Evolutionary conservation across 2,329 filamentous ascomycete species (phyloP).

Genomic region (Paecilomyces formosus): DNA sequence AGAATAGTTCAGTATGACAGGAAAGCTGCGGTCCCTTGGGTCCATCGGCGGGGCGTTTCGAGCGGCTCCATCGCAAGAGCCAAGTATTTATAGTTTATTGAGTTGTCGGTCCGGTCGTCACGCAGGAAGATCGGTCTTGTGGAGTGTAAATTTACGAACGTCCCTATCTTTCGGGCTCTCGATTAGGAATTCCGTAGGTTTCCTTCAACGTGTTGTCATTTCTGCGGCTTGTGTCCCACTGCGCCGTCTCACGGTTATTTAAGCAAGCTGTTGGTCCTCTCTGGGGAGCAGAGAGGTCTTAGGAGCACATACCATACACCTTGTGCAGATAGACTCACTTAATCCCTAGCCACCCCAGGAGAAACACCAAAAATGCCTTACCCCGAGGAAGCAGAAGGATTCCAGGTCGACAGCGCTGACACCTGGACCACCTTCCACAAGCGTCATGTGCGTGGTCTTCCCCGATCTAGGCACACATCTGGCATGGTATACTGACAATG

Average conservation of each 20-base stretch:
- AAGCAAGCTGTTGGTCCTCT: neutral
- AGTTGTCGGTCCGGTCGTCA: neutral
- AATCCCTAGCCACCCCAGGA: neutral
- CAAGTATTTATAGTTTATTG: neutral
- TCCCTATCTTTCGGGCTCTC: neutral
- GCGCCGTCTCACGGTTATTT: neutral
- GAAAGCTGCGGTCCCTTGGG: neutral
- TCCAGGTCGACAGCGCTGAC: slow-evolving; percentile 56
- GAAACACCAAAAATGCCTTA: slow-evolving; percentile 32
- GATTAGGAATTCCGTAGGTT: neutral
- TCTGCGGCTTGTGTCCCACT: neutral
- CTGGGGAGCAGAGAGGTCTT: neutral
- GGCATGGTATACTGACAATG: neutral
- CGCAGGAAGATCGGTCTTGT: neutral
- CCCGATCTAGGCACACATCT: neutral
- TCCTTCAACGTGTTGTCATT: neutral
- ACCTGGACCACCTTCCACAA: slow-evolving; percentile 55
- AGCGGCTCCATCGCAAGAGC: neutral
- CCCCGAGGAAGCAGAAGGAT: slow-evolving; percentile 39
- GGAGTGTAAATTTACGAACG: neutral
- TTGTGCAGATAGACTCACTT: neutral
- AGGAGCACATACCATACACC: neutral
- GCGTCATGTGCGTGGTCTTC: slow-evolving; percentile 38
- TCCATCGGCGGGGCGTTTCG: neutral
- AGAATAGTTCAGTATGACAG: neutral